phyloP scores from a whole-genome alignment of 2,329 filamentous ascomycete species.

The Aureobasidium sp. region DNA sequence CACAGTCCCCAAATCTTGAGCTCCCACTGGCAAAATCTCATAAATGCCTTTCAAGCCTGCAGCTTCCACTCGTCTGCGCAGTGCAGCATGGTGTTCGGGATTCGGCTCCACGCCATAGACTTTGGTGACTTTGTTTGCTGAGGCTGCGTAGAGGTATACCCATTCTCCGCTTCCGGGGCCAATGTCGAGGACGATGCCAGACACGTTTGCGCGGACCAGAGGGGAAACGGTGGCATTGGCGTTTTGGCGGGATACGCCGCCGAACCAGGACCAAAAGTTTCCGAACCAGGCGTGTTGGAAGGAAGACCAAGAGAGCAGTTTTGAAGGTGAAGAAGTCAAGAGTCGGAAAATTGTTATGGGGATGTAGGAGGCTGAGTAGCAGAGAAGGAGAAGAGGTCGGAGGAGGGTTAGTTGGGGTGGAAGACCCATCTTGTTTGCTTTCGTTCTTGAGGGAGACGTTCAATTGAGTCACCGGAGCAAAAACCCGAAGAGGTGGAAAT shows the following conservation, averaged over 20 bases:
- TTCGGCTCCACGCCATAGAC: slow-evolving; percentile 62
- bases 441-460: background rate
- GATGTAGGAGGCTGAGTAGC: slow-evolving; percentile 41
- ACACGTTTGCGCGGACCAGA: slow-evolving; percentile 42
- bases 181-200: slow-evolving; percentile 52
- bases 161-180: slow-evolving; percentile 55
- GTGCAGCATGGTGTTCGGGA: slow-evolving; percentile 39
- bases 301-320: slow-evolving; percentile 21
- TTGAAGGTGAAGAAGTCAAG: slow-evolving; percentile 18
- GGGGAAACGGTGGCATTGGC: slow-evolving; percentile 42
- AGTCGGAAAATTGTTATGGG: slow-evolving; percentile 43
- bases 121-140: slow-evolving; percentile 27
- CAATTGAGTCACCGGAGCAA: too few relatives aligned
- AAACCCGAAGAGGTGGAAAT: background rate
- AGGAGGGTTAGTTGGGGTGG: slow-evolving; percentile 23
- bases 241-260: slow-evolving; percentile 41
- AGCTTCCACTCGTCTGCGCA: slow-evolving; percentile 41
- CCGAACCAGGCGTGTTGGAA: slow-evolving; percentile 49
- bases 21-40: slow-evolving; percentile 54
- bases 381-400: slow-evolving; percentile 40
- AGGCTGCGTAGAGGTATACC: slow-evolving; percentile 44
- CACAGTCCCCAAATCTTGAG: slow-evolving; percentile 46
- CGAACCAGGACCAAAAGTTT: slow-evolving; percentile 50
- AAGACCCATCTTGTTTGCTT: background rate
- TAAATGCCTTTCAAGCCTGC: slow-evolving; percentile 51